A percentile compares a stretch with the other conserved stretches of the same genome.
Conservation (phyloP, 2,329 filamentous ascomycete species). For the Domatiomyces catenatus region DNA sequence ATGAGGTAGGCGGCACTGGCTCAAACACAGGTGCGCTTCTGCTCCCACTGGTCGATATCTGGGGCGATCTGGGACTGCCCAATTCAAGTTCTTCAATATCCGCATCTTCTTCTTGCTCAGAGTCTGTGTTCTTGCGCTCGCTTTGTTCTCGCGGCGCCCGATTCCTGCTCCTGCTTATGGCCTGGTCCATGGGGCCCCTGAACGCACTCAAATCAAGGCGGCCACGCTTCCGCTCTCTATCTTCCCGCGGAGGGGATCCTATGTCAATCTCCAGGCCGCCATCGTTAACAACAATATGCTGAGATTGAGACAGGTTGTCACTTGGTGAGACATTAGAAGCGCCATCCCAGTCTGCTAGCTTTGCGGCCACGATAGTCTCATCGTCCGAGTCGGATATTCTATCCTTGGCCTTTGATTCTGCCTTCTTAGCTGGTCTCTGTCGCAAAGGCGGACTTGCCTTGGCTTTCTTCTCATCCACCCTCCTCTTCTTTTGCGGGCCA, state of each 20-base stretch:
- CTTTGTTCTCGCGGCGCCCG: neutral
- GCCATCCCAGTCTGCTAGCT: slow-evolving; percentile 2
- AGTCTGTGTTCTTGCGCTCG: slow-evolving; percentile 24
- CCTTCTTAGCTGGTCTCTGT: slow-evolving; percentile 12
- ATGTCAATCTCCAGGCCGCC: slow-evolving; percentile 34
- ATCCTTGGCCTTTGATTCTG: slow-evolving; percentile 4
- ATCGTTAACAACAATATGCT: slow-evolving; percentile 28
- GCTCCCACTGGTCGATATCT: slow-evolving; percentile 1
- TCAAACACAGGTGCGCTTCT: slow-evolving; percentile 4
- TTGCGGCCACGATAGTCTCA: slow-evolving; percentile 1
- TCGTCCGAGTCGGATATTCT: slow-evolving; percentile 13
- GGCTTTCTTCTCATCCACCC: slow-evolving; percentile 5
- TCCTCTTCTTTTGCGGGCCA: slow-evolving; percentile 16
- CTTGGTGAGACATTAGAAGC: slow-evolving; percentile 7
- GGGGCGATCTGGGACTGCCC: slow-evolving; percentile 8
- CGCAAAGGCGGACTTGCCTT: slow-evolving; percentile 4
- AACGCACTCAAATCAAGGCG: slow-evolving; percentile 12
- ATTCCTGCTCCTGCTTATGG: slow-evolving; percentile 5
- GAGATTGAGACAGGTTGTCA: slow-evolving; percentile 9
- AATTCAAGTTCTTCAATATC: slow-evolving; percentile 31
- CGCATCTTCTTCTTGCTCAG: slow-evolving; percentile 23
- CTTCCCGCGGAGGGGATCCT: slow-evolving; percentile 30
- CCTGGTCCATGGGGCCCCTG: slow-evolving; percentile 11
- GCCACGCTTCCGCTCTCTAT: slow-evolving; percentile 8
- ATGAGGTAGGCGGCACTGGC: neutral